These are phyloP conservation scores for Guadua angustifolia DNA, from an alignment of 176 grass and related monocot genomes.

Conservation along the genomic window DNA sequence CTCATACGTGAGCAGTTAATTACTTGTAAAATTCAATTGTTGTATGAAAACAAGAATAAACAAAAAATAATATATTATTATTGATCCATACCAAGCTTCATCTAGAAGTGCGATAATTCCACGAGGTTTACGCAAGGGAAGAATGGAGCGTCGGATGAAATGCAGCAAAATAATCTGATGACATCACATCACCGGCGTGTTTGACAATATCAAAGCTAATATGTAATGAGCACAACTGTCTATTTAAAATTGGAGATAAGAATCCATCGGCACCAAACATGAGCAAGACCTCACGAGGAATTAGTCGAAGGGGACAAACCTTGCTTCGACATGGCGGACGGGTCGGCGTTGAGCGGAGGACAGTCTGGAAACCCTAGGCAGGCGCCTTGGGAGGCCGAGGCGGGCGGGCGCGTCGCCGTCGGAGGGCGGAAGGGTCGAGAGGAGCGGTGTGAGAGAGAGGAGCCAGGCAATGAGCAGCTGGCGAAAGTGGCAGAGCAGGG, in stretches of 20 bases:
- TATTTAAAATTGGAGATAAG: constrained; percentile 46
- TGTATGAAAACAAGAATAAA: constrained; percentile 38
- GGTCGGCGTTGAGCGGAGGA: too few relatives aligned
- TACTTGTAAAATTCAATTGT: constrained; percentile 23
- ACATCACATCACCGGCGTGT: neutral
- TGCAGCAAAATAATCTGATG: neutral
- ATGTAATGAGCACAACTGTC: neutral
- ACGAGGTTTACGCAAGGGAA: constrained; percentile 87
- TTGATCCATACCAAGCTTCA: constrained; percentile 82
- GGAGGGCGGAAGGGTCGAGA: too few relatives aligned
- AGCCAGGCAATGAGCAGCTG: too few relatives aligned
- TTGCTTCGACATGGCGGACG: too few relatives aligned
- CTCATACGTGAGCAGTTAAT: constrained; percentile 37
- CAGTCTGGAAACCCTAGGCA: too few relatives aligned
- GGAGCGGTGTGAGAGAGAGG: too few relatives aligned
- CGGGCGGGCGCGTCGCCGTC: too few relatives aligned
- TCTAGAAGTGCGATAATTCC: constrained; percentile 97
- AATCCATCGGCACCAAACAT: too few relatives aligned
- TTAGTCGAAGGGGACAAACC: too few relatives aligned
- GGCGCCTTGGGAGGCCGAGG: too few relatives aligned
- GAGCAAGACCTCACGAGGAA: too few relatives aligned
- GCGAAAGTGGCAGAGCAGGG: too few relatives aligned
- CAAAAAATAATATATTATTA: constrained; percentile 35
- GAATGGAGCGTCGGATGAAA: constrained; percentile 31
- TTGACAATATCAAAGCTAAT: constrained; percentile 36